Conservation (phyloP, 139 green algal species). For the Helicosporidium sp. region DNA sequence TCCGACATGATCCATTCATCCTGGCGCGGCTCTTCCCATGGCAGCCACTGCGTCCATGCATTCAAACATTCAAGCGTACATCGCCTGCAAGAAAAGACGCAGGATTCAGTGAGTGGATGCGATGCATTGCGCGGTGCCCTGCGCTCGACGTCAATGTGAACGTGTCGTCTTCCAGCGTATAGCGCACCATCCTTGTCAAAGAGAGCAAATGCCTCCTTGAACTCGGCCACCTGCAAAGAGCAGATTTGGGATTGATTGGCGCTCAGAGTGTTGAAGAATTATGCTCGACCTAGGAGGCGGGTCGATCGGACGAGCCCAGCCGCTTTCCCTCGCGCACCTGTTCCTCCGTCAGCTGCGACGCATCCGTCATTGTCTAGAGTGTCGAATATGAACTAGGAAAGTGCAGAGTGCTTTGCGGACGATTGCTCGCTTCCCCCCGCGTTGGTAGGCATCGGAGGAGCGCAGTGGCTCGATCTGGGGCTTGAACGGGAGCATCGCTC, state of each 20-base stretch:
- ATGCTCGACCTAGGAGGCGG: not conserved
- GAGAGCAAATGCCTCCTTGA: constrained; percentile 57
- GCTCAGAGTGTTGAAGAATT: not conserved
- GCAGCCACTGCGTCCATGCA: no score
- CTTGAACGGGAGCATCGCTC: not conserved
- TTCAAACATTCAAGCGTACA: no score
- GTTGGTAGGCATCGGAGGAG: no score
- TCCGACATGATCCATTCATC: not conserved
- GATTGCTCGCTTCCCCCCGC: no score
- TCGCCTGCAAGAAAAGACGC: constrained; percentile 7
- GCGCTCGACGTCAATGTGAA: not conserved
- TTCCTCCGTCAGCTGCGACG: constrained; percentile 8
- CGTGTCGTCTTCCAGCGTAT: no score
- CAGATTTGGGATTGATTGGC: not conserved
- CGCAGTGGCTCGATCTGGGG: no score
- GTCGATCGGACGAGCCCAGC: not conserved
- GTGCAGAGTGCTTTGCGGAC: not conserved
- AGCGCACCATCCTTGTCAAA: constrained; percentile 60
- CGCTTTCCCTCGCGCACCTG: not conserved
- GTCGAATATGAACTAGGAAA: not conserved
- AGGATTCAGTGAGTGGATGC: not conserved
- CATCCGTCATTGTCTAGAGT: not conserved
- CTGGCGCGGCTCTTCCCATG: no score
- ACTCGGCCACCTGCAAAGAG: constrained; percentile 49
- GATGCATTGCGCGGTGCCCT: no score